A percentile compares a stretch with the other conserved stretches of the same genome.
phyloP scores from a whole-genome alignment of 1,284 basidiomycete genomes.

The Stereum hirsutum region DNA sequence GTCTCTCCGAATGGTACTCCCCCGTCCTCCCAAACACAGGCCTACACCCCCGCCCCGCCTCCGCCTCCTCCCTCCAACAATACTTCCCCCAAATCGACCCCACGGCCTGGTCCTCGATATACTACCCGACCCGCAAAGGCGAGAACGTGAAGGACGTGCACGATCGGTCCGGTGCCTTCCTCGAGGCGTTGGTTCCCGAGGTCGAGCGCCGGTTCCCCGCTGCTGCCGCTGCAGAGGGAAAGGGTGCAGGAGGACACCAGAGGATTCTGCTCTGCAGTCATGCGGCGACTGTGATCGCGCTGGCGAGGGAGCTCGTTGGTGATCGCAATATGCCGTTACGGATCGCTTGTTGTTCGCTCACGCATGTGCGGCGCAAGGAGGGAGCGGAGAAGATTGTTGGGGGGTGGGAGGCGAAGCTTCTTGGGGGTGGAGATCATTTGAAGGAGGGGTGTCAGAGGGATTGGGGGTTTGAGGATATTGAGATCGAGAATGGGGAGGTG shows the following conservation, averaged over 20 bases:
- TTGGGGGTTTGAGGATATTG: conserved; percentile 75
- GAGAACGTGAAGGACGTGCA: conserved; percentile 63
- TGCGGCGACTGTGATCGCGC: conserved; percentile 70
- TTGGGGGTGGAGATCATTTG: conserved; percentile 53
- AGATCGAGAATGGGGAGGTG: conserved; percentile 43
- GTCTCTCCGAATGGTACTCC: conserved; percentile 80
- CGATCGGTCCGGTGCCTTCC: conserved; percentile 43
- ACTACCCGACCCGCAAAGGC: conserved; percentile 64
- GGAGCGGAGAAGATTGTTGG: conserved; percentile 20
- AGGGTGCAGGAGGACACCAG: conserved; percentile 25
- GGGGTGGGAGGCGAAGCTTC: conserved; percentile 33
- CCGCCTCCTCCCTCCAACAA: conserved; percentile 37
- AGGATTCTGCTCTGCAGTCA: conserved; percentile 67
- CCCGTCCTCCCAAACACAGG: conserved; percentile 59
- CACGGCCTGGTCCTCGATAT: conserved; percentile 46
- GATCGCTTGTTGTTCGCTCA: conserved; percentile 64
- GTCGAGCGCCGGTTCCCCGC: conserved; percentile 31
- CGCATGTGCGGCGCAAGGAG: conserved; percentile 31
- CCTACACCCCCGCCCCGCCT: conserved; percentile 60
- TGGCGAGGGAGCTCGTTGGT: conserved; percentile 52
- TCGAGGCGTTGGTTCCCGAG: conserved; percentile 41
- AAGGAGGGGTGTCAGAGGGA: conserved; percentile 54
- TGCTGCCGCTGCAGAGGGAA: too few relatives aligned
- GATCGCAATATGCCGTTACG: conserved; percentile 41
- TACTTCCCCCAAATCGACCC: conserved; percentile 56